Evolutionary conservation across 148 eudicot species (phyloP).

Genomic region (Hydrangea macrophylla): DNA sequence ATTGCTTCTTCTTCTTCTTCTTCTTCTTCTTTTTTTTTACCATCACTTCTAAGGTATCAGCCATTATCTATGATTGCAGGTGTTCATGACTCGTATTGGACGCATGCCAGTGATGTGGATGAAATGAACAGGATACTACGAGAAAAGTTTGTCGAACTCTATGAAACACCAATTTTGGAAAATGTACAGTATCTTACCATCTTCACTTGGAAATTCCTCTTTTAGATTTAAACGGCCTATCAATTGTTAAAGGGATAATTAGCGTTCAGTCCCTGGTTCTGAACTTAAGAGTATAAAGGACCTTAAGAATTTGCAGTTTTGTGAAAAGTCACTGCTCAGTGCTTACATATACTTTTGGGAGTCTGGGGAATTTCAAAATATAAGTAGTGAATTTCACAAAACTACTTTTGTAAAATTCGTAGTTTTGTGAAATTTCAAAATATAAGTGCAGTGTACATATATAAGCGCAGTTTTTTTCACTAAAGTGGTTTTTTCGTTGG

Average conservation of each 20-base stretch:
- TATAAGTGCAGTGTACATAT: no score
- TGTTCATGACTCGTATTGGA: conserved; percentile 98
- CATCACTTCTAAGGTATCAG: not conserved
- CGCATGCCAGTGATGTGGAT: conserved; percentile 94
- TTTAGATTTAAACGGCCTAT: not conserved
- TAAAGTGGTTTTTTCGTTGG: no score
- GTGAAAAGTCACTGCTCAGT: no score
- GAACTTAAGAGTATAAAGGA: not conserved
- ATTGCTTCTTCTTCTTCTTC: not conserved
- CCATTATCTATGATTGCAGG: conserved; percentile 39
- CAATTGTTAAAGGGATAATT: not conserved
- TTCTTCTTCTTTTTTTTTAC: not conserved
- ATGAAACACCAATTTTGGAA: conserved; percentile 81
- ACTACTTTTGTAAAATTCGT: not conserved
- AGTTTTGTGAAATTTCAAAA: no score
- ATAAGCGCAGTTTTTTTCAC: no score
- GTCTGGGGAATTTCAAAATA: not conserved
- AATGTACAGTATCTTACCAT: conserved; percentile 43
- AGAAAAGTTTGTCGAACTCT: conserved; percentile 91
- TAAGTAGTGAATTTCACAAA: no score
- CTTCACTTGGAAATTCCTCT: conserved; percentile 11
- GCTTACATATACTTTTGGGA: not conserved
- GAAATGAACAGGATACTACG: conserved; percentile 72
- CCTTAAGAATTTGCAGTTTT: no score
- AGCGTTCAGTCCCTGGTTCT: not conserved